These are phyloP conservation scores for Fremontodendron californicum DNA, from an alignment of 345 rosid genomes.

Conservation along the genomic window DNA sequence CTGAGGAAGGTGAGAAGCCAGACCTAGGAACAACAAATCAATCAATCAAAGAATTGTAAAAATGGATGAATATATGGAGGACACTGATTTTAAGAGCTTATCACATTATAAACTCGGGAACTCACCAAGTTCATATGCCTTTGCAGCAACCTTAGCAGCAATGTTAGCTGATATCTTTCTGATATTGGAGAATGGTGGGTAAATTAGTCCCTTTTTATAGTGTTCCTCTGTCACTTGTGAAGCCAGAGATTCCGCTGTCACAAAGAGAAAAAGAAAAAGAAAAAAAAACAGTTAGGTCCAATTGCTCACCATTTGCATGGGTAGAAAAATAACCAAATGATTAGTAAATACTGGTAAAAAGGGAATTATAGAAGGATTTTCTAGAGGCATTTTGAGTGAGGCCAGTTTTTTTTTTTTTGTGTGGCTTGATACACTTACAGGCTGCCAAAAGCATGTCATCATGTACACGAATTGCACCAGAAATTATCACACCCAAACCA, in stretches of 20 bases:
- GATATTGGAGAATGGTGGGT: constrained; percentile 90
- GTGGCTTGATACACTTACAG: constrained; percentile 50
- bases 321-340: not conserved
- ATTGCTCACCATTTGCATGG: not conserved
- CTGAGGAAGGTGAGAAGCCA: constrained; percentile 86
- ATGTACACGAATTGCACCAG: constrained; percentile 85
- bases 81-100: not conserved
- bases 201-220: constrained; percentile 71
- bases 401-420: not conserved
- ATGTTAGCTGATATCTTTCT: constrained; percentile 85
- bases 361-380: not conserved
- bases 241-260: constrained; percentile 92
- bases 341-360: not conserved
- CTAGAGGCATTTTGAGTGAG: not conserved
- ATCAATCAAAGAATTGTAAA: not conserved
- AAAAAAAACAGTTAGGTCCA: not conserved
- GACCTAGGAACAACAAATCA: constrained; percentile 37
- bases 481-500: constrained; percentile 89
- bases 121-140: constrained; percentile 91
- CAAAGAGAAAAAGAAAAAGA: not conserved
- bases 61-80: not conserved
- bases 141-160: constrained; percentile 88
- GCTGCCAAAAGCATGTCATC: constrained; percentile 99
- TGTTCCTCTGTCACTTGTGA: constrained; percentile 66
- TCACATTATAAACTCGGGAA: not conserved